Evolutionary conservation across 106 monocot genomes (phyloP), one percentile per base, ranked within the genome.

Genomic region (Amphibolis antarctica): DNA sequence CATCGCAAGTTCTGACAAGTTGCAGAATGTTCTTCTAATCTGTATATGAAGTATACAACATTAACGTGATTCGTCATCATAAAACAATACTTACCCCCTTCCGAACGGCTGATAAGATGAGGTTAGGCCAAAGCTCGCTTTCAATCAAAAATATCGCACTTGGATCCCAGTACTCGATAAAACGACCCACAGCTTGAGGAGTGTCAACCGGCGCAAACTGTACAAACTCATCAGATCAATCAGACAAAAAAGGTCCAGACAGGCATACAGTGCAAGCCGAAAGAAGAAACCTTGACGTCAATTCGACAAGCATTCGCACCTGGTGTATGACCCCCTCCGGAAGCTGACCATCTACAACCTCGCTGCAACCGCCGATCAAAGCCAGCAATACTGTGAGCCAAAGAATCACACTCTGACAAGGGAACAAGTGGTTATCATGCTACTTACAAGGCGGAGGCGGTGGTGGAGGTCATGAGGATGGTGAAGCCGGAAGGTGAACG

Each of bases 121-220:
- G 86, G 69, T 96, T 96, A 9, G 96, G 96, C 96, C 96, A 96
- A 23, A 96, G 82, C 69, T 96, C 96, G 78, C 90, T 96, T 68
- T 96, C 96, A 76, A 96, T 82, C 56, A 96, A 73, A 69, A 96
- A 71, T 26, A 96, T 70, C 3, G 80, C 86, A 62, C 23, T 60
- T 23, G 96, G 96, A 15, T 74, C 64, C 96, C 96, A 96, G 45
- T 90, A 82, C 15, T 46, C 54, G 44, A 96, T 69, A 76, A 96
- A 96, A 18, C 46, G 63, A 28, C 80, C 72, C 46, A 96, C 74
- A 45, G 80, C 89, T 20, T 26, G 53, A n/a, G 84, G 90, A 52
- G 78, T 78, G 65, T 90, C 96, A 66, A 96, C 44, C 47, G 96
- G 96, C 5, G 84, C 83, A 79, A 96, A 82, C 96, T 94, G 75